These are phyloP conservation scores for Nadsonia commutata DNA, from an alignment of 1,139 yeast genomes.

Conservation along the genomic window DNA sequence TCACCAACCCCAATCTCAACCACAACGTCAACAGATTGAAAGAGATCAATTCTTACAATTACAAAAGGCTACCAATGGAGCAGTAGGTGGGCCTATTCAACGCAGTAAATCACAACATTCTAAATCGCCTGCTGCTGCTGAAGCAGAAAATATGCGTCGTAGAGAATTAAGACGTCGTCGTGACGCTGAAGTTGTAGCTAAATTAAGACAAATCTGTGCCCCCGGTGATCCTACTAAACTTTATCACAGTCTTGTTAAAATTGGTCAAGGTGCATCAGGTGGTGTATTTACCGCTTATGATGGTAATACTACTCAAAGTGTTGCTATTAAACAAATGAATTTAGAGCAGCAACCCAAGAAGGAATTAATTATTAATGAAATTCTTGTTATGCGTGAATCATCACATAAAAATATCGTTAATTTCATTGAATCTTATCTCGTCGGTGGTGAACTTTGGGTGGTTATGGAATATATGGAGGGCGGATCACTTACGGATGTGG, in stretches of 20 bases:
- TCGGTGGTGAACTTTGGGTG: slow-evolving; percentile 69
- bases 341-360: slow-evolving; percentile 85
- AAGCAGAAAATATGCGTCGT: slow-evolving; percentile 36
- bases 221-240: slow-evolving; percentile 73
- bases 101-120: slow-evolving; percentile 5
- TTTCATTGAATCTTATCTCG: slow-evolving; percentile 71
- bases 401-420: slow-evolving; percentile 88
- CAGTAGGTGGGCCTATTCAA: slow-evolving; percentile 15
- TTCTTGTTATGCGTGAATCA: slow-evolving; percentile 87
- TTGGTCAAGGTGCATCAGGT: slow-evolving; percentile 98
- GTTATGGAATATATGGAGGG: slow-evolving; percentile 99
- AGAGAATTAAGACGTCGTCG: slow-evolving; percentile 59
- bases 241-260: slow-evolving; percentile 58
- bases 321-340: slow-evolving; percentile 95
- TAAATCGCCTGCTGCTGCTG: slow-evolving; percentile 21
- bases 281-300: slow-evolving; percentile 91
- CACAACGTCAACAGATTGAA: slow-evolving; percentile 11
- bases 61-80: slow-evolving; percentile 20
- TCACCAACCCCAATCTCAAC: slow-evolving; percentile 10
- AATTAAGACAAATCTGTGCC: slow-evolving; percentile 63
- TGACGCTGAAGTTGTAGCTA: slow-evolving; percentile 56
- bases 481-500: slow-evolving; percentile 89
- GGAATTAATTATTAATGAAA: slow-evolving; percentile 87
- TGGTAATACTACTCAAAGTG: slow-evolving; percentile 42
- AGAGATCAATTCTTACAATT: slow-evolving; percentile 19